phyloP scores from a whole-genome alignment of 179 eudicot species.

The Spergularia azorica region DNA sequence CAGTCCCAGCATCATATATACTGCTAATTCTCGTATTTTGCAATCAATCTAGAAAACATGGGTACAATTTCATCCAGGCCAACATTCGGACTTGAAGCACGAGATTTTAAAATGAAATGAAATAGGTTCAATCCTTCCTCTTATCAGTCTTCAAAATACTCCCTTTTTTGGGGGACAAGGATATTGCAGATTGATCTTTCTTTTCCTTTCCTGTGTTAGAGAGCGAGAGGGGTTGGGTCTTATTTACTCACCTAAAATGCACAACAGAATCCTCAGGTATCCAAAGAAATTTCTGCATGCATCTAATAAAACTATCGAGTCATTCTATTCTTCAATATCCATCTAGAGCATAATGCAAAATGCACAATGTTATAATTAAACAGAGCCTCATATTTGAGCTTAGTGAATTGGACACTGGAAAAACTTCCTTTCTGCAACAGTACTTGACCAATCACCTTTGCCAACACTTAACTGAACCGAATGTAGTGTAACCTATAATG shows the following conservation, averaged over 20 bases:
- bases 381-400: not conserved
- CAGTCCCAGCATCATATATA: no score
- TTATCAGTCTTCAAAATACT: no score
- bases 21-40: no score
- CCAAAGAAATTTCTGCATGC: not conserved
- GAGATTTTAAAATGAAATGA: no score
- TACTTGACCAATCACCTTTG: not conserved
- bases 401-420: not conserved
- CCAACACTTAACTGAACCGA: not conserved
- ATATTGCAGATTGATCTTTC: not conserved
- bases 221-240: not conserved
- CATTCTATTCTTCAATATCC: no score
- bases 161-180: not conserved
- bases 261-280: not conserved
- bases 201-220: not conserved
- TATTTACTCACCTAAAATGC: not conserved
- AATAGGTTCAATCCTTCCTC: no score
- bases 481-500: not conserved
- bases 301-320: not conserved
- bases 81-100: no score
- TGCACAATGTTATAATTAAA: not conserved
- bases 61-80: no score
- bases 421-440: not conserved
- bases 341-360: not conserved
- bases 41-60: no score